Base-by-base conservation (phyloP, 352 stramenopile species). In the Pythium insidiosum region DNA sequence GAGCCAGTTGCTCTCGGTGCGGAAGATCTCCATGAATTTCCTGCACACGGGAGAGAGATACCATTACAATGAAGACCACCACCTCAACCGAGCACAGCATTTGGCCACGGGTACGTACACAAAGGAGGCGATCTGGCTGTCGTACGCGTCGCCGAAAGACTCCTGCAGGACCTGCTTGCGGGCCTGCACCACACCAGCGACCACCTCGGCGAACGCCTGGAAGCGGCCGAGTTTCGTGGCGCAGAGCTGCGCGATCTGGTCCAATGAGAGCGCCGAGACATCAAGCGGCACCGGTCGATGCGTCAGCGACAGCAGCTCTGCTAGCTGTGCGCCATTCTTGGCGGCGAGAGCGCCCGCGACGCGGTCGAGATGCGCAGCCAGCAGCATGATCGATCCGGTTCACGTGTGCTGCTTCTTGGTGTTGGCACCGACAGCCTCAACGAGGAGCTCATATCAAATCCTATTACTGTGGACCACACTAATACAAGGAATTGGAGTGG, bases 1-100 rank as follows among this genome's bases (percentile, higher is more conserved):
- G 43, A 93, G 68, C 81, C 81, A 93, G 58, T 88, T 91, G 37
- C 73, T 88, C 60, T 90, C 76, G 29, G 66, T 74, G 12, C 78
- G 62, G 56, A 91, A 89, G 28, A 93, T 59, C 58, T 89, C 78
- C 72, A 93, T 89, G 33, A 93, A 89, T 47, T 93, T 90, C 37
- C 74, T 88, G 30, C 31, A 5, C 38, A 39, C 25, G n/a, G 23
- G 26, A 44, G n/a, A n/a, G n/a, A n/a, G n/a, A n/a, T n/a, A n/a
- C n/a, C n/a, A n/a, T n/a, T n/a, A n/a, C n/a, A n/a, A n/a, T n/a
- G n/a, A n/a, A n/a, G n/a, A n/a, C n/a, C n/a, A n/a, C n/a, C n/a
- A n/a, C n/a, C n/a, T n/a, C n/a, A n/a, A n/a, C n/a, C n/a, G n/a
- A n/a, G n/a, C n/a, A n/a, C n/a, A n/a, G n/a, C n/a, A n/a, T n/a